A percentile compares a stretch with the other conserved stretches of the same genome.
These are phyloP conservation scores for Trypanosoma cruzi DNA, from an alignment of 208 protist genomes.

Conservation along the genomic window DNA sequence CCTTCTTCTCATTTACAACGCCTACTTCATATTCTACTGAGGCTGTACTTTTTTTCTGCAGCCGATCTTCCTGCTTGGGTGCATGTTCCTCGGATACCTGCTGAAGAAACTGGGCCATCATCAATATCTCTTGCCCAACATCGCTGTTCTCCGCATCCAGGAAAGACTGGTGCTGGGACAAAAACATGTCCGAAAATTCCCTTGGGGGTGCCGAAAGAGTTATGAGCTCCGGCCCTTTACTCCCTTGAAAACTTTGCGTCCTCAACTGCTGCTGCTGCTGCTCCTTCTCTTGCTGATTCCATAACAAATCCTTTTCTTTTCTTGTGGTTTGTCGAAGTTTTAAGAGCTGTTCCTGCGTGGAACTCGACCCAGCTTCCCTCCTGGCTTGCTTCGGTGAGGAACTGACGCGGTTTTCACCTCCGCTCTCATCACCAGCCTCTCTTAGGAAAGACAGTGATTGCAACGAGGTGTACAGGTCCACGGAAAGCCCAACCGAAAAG, in stretches of 20 bases:
- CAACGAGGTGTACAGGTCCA: constrained; percentile 8
- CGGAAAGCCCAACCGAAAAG: constrained; percentile 4
- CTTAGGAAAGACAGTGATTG: constrained; percentile 1
- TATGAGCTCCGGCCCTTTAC: background rate
- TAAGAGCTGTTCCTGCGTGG: background rate
- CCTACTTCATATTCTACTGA: background rate
- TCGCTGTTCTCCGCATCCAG: background rate
- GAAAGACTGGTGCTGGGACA: background rate
- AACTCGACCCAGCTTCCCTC: background rate
- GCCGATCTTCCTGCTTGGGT: background rate
- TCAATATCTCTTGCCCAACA: background rate
- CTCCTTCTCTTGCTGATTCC: background rate
- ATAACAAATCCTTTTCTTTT: background rate
- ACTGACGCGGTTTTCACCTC: background rate
- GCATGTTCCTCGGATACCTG: background rate
- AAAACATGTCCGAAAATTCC: constrained; percentile 11
- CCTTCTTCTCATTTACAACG: background rate
- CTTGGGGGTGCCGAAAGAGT: background rate
- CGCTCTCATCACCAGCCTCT: background rate
- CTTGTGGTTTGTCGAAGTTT: background rate
- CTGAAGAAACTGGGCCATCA: constrained; percentile 9
- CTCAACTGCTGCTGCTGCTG: background rate
- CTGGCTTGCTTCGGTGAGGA: too few species aligned
- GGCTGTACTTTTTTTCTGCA: background rate
- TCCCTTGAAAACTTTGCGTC: background rate